These are phyloP conservation scores for Saccharomyces uvarum DNA, from an alignment of 1,139 yeast species.

Conservation along the genomic window DNA sequence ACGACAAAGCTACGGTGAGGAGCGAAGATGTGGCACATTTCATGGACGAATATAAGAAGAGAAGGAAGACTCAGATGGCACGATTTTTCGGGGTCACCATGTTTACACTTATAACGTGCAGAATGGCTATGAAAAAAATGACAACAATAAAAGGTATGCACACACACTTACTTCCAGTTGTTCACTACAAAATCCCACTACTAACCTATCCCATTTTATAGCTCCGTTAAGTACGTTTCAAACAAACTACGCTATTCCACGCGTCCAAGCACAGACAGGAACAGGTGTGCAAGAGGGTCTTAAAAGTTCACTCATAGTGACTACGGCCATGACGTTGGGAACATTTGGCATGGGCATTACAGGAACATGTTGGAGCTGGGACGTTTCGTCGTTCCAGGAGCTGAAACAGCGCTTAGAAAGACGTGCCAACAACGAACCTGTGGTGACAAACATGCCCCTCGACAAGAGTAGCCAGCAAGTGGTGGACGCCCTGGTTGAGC, in stretches of 20 bases:
- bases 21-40: not conserved
- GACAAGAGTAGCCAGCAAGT: not conserved
- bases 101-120: conserved; percentile 60
- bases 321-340: conserved; percentile 66
- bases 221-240: not conserved
- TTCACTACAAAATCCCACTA: not conserved
- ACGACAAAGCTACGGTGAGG: not conserved
- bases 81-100: conserved; percentile 67
- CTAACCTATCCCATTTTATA: not conserved
- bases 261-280: conserved; percentile 53
- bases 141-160: conserved; percentile 57
- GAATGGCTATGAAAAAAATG: conserved; percentile 70
- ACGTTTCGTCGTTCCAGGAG: conserved; percentile 47
- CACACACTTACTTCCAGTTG: not conserved
- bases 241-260: not conserved
- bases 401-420: not conserved
- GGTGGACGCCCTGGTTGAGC: not conserved
- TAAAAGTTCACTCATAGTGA: not conserved
- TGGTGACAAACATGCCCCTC: not conserved
- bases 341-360: conserved; percentile 65
- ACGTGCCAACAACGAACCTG: not conserved
- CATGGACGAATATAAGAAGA: conserved; percentile 33
- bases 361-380: conserved; percentile 76
- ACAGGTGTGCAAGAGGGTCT: not conserved
- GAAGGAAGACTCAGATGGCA: conserved; percentile 67